These are phyloP conservation scores for Anthoceros angustus DNA, from an alignment of 225 moss, liverwort and hornwort genomes.

Conservation along the genomic window DNA sequence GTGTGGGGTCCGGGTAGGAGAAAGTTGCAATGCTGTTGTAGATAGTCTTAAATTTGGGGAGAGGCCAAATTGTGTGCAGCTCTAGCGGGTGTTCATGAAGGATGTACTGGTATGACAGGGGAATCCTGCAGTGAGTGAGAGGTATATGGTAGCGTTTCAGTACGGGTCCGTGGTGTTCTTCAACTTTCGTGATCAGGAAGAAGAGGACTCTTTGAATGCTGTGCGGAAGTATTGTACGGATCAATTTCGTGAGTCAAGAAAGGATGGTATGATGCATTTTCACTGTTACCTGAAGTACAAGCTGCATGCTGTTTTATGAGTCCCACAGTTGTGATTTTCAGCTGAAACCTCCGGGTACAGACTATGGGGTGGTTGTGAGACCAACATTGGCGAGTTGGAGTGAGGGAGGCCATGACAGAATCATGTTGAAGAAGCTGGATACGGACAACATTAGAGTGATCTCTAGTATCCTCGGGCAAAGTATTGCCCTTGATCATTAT, in stretches of 20 bases:
- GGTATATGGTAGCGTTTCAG: slow-evolving; percentile 88
- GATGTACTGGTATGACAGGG: slow-evolving; percentile 24
- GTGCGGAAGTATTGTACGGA: slow-evolving; percentile 85
- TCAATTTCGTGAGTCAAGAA: slow-evolving; percentile 69
- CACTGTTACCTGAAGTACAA: neutral
- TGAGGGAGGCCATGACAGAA: slow-evolving; percentile 85
- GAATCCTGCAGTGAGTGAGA: slow-evolving; percentile 18
- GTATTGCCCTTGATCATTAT: slow-evolving; percentile 95
- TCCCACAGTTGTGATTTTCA: neutral
- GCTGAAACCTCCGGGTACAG: slow-evolving; percentile 16
- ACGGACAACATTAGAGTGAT: slow-evolving; percentile 90
- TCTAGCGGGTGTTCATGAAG: no score
- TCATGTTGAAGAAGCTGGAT: slow-evolving; percentile 90
- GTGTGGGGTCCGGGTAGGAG: no score
- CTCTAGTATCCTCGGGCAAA: slow-evolving; percentile 94
- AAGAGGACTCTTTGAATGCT: slow-evolving; percentile 66
- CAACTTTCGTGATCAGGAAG: slow-evolving; percentile 86
- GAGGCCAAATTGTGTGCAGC: no score
- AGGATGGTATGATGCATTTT: slow-evolving; percentile 44
- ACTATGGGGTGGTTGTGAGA: slow-evolving; percentile 84
- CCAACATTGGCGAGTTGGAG: slow-evolving; percentile 72
- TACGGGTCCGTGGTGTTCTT: slow-evolving; percentile 91
- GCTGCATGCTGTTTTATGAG: neutral
- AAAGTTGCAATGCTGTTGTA: no score
- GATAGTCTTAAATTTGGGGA: no score